Percentiles rank a stretch among this genome's conserved stretches.
These are phyloP conservation scores for Jatropha podagrica DNA, from an alignment of 441 rosid species.

Conservation along the genomic window DNA sequence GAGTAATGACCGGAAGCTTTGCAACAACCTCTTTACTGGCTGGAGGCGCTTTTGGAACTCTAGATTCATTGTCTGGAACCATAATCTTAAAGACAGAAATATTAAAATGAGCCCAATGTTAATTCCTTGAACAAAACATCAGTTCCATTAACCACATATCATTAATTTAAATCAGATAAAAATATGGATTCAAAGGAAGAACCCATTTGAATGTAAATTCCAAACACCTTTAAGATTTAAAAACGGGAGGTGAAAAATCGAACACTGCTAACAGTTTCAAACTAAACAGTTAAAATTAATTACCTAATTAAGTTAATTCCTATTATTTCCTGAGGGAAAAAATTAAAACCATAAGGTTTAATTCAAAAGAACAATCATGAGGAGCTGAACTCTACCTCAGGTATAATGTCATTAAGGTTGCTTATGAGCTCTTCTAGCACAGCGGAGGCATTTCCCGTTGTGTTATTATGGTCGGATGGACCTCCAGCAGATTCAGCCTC, in stretches of 20 bases:
- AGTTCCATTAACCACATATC: slow-evolving; percentile 3
- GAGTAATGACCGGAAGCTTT: slow-evolving; percentile 73
- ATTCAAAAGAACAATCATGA: neutral
- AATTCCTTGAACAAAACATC: slow-evolving; percentile 5
- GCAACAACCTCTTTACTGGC: slow-evolving; percentile 92
- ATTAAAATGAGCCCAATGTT: neutral
- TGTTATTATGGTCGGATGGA: slow-evolving; percentile 23
- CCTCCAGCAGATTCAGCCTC: slow-evolving; percentile 57
- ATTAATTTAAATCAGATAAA: neutral
- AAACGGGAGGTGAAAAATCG: neutral
- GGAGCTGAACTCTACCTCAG: slow-evolving; percentile 45
- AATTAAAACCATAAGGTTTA: neutral
- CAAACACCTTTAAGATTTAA: neutral
- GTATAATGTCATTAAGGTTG: slow-evolving; percentile 56
- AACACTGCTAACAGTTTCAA: neutral
- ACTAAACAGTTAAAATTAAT: slow-evolving; percentile 1
- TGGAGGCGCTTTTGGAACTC: slow-evolving; percentile 77
- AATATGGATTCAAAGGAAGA: neutral
- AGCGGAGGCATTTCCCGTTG: slow-evolving; percentile 41
- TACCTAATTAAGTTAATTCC: neutral
- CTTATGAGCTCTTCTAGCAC: slow-evolving; percentile 58
- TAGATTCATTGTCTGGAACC: slow-evolving; percentile 38
- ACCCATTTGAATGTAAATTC: too few relatives aligned
- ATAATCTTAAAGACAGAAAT: slow-evolving; percentile 33
- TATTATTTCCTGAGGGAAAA: neutral